Evolutionary conservation across 192 early-diverging fungal genomes (phyloP), one percentile per base, ranked within the genome.

Genomic region (Backusella tuberculispora): DNA sequence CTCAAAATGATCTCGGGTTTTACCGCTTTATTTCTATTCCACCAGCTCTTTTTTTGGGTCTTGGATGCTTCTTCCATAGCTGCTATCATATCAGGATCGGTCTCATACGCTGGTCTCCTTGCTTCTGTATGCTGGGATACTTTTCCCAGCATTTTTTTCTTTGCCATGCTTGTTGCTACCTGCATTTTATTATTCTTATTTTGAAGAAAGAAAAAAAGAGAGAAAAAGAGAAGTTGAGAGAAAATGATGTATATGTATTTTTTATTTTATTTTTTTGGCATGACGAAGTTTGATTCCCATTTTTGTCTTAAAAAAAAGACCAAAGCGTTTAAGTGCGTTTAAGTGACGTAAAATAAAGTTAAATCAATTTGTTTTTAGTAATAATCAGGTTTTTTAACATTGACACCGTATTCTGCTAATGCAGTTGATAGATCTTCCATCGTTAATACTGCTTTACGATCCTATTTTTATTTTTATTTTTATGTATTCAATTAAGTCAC

Each of bases 381-480:
- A 82, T 95, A 97, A 19, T 99, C 96, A 6, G 96, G 98, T 73
- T 98, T 99, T 76, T 94, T 95, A 64, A 97, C 87, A 71, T 96
- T 96, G 66, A 99, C 91, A 44, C 98, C 98, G 71, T 98, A 95
- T 78, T 97, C 96, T 4, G 89, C 84, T 46, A 98, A 81, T 10
- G 96, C 96, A 15, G 91, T 88, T 4, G 94, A 88, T 63, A 99
- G 83, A 79, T 98, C 98, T 40, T 99, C 96, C 90, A 97, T 93
- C 14, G 89, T 97, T 50, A 99, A 78, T 19, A 96, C 93, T 15
- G 93, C 94, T 76, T 92, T 94, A 63, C 91, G 91, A 63, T 95
- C 93, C 87, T 94, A 84, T 48, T 65, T 47, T 26, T 2, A 26
- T 44, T 50, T 37, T 14, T 26, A 14, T 50, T 46, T 24, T 26